These are phyloP conservation scores for Scheffersomyces parashehatae DNA, from an alignment of 1,139 yeast genomes.

Conservation along the genomic window DNA sequence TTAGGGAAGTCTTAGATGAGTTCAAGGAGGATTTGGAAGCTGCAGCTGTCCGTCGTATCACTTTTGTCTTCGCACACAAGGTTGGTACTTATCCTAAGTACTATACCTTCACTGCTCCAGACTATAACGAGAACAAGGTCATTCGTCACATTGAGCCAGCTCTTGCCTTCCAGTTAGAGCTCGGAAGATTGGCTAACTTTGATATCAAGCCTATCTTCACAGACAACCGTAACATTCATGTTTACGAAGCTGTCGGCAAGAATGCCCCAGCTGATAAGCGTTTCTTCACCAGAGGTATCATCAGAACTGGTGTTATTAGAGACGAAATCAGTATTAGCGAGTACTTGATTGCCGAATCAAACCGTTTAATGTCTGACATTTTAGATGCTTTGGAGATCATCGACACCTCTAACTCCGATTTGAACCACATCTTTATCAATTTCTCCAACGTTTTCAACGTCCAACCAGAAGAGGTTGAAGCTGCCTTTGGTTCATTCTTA, in stretches of 20 bases:
- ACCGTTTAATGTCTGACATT: slow-evolving; percentile 92
- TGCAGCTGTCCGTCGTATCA: slow-evolving; percentile 84
- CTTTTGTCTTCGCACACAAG: slow-evolving; percentile 82
- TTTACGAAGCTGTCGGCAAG: slow-evolving; percentile 94
- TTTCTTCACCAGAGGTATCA: slow-evolving; percentile 94
- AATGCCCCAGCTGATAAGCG: slow-evolving; percentile 92
- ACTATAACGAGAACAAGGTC: slow-evolving; percentile 78
- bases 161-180: slow-evolving; percentile 93
- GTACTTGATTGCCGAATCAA: slow-evolving; percentile 93
- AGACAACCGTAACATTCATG: slow-evolving; percentile 96
- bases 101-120: slow-evolving; percentile 92
- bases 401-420: slow-evolving; percentile 91
- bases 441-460: slow-evolving; percentile 94
- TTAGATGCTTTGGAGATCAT: slow-evolving; percentile 92
- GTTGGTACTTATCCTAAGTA: slow-evolving; percentile 92
- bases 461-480: slow-evolving; percentile 93
- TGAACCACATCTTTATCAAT: slow-evolving; percentile 95
- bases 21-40: slow-evolving; percentile 66
- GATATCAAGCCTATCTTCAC: slow-evolving; percentile 93
- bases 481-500: slow-evolving; percentile 95
- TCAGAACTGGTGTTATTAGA: slow-evolving; percentile 91
- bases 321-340: slow-evolving; percentile 92
- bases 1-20: slow-evolving; percentile 67
- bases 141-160: slow-evolving; percentile 99
- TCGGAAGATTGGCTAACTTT: slow-evolving; percentile 91